Evolutionary conservation across 116 monocot species (phyloP), one percentile per base, ranked within the genome.

Genomic region (Phalaenopsis hybrid): DNA sequence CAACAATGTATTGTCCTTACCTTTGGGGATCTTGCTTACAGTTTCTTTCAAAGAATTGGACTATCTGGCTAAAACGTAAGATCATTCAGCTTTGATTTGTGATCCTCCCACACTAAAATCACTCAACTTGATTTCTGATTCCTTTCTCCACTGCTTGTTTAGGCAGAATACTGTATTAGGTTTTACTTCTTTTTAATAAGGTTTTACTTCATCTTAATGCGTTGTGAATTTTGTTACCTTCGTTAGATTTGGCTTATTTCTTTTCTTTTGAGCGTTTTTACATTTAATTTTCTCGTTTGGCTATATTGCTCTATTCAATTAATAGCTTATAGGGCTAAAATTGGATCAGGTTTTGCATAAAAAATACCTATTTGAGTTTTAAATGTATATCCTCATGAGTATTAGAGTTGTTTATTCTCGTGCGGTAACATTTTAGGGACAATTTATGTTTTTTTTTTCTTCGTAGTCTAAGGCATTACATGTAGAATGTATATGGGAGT

Each of bases 1-100:
- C 68, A 98, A 98, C 78, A 98, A 98, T 44, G 84, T 88, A 82
- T 92, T 98, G 63, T 98, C 98, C 23, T 74, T 98, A 76, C 95
- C 95, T 61, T 79, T 95, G 89, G 98, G 98, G 10, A 6, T 89
- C 75, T 48, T 95, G 4, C 89, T 98, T 79, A 78, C 94, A 43
- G 74, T 90, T 69, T 46, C 82, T 74, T 94, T 93, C 76, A 92
- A 88, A 79, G 98, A 98, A 93, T 87, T 90, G 74, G 89, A 93
- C 13, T 95, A 98, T 81, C 89, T 98, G 21, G 83, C 76, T 16
- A 81, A 85, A 85, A 95, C 95, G 98, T 98, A 80, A 90, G 93
- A 82, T 78, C 43, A 57, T 65, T 63, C 21, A 55, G 9, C 50
- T 50, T 9, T 13, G 9, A 50, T 50, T 50, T 11, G 9, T 50